Evolutionary conservation across 441 rosid genomes (phyloP).

Genomic region (Bocquillonia castaneifolia): DNA sequence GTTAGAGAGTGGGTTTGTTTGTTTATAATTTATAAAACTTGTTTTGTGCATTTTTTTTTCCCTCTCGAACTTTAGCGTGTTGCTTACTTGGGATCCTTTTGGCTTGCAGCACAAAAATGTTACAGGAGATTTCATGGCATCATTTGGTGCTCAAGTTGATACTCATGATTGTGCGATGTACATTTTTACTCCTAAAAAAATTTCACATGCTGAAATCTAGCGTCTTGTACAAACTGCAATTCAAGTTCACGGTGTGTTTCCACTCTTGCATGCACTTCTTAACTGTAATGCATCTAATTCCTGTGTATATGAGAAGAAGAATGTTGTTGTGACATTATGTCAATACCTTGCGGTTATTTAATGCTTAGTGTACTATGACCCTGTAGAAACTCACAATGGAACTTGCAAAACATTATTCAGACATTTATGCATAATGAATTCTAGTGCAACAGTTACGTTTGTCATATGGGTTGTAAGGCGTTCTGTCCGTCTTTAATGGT

Average conservation of each 20-base stretch:
- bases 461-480: too few relatives aligned
- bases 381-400: background rate
- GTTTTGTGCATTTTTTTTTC: background rate
- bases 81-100: background rate
- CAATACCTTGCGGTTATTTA: background rate
- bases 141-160: conserved; percentile 56
- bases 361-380: background rate
- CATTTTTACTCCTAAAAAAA: conserved; percentile 45
- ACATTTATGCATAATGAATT: background rate
- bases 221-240: background rate
- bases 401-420: background rate
- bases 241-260: background rate
- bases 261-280: background rate
- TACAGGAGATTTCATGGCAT: conserved; percentile 40
- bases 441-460: background rate
- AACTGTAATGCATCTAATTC: background rate
- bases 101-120: conserved; percentile 51
- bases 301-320: background rate
- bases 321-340: background rate
- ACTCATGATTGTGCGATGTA: conserved; percentile 69
- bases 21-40: background rate
- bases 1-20: background rate
- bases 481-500: background rate
- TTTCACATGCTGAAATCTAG: background rate
- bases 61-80: background rate